Base-by-base conservation (phyloP, 2,329 filamentous ascomycete species). In the Clonostachys solani region DNA sequence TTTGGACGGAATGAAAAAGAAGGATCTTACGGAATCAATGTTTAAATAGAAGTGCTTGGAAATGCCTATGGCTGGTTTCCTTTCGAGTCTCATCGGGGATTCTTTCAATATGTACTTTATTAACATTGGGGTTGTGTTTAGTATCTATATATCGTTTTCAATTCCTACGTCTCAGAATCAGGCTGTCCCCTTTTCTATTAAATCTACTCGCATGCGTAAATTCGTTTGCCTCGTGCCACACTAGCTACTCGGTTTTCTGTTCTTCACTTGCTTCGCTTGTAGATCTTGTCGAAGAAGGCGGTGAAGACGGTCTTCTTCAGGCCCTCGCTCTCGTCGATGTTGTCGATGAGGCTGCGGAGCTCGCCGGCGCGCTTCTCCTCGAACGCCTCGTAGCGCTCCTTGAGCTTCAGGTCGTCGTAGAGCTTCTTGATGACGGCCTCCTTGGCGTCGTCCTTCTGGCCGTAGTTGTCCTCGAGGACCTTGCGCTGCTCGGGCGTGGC, bases 201-300 rank as follows among this genome's bases (percentile, higher is more conserved):
- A 29, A 29, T 29, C 23, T 29, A 29, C 23, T 29, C 6, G 23
- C 23, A 29, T 29, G 8, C 23, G 23, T 29, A 29, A 29, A 10
- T 40, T 18, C 37, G n/a, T 18, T 18, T 40, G n/a, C 37, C 37
- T 40, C 12, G n/a, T 42, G 18, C 13, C 16, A 18, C 16, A n/a
- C 46, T 34, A 29, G 23, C 23, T 29, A 29, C 23, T 29, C 23
- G 23, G 23, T 40, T 48, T 17, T 23, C 19, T 45, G 12, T 40
- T 37, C 13, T 54, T 68, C 88, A 97, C 74, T 96, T 97, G 80
- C 83, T 94, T 64, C 94, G 81, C 84, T 96, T 96, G 81, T 97
- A 97, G 64, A 99, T 97, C 81, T 99, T 99, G 68, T 78, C 77
- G 54, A 99, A 75, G 78, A 97, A 99, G 41, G 81, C 80, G 59